Base-by-base conservation (phyloP, 176 grass and related monocot species). In the Hsuehochloa calcarea region DNA sequence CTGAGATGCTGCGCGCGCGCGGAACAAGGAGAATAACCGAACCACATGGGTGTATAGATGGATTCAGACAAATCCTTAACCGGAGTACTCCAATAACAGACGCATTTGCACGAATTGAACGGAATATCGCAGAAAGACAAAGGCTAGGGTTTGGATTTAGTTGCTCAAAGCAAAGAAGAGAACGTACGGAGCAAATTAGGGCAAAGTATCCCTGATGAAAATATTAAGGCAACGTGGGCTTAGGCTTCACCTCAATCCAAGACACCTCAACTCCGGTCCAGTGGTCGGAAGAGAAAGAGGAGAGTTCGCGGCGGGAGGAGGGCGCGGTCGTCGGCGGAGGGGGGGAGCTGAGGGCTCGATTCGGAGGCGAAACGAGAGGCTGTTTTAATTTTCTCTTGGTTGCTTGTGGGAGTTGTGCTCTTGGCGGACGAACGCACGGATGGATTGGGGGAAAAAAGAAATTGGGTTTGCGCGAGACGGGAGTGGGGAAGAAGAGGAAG, bases 101-200 rank as follows among this genome's bases (percentile, higher is more conserved):
- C 27, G 74, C 39, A 65, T 47, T 27, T 37, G 6, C 52, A 50
- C 41, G 26, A 79, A 68, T 23, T 14, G 39, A 5, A 6, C 78
- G 26, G 62, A 23, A 56, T 10, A 60, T 44, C 2, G 27, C 38
- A 17, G 8, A 9, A 69, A 76, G 27, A 3, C 1, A 9, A 69
- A 76, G 27, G 2, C 1, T 74, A 87, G 69, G 85, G 85, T 81
- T 87, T 81, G 31, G 8, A 34, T 47, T 74, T 41, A 5, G 8
- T 34, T 16, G 55, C 58, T 61, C 55, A 29, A 29, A 10, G 19
- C 20, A 20, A 35, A 6, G 16, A 0, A 29, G 5, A 17, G 5
- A 13, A 45, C 44, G 44, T 3, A 1, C n/a, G 1, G 20, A 38
- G 1, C 49, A 35, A 51, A 12, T 10, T 74, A 54, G 72, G 17